Conservation (phyloP, 1,139 yeast species). For the Debaryomyces coudertii region DNA sequence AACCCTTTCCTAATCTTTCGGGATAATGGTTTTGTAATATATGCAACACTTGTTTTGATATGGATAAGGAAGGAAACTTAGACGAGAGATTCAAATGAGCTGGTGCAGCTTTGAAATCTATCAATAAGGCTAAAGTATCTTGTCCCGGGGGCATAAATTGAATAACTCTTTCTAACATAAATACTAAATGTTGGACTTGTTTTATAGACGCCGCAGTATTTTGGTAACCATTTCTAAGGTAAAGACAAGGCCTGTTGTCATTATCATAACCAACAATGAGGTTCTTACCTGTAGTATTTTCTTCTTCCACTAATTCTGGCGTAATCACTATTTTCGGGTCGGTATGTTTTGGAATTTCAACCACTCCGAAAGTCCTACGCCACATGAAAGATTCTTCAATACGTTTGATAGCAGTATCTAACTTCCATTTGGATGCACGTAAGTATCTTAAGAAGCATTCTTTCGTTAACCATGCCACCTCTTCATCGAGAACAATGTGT, state of each 20-base stretch:
- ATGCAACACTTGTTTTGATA: slow-evolving; percentile 76
- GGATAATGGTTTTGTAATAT: slow-evolving; percentile 95
- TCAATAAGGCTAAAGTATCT: slow-evolving; percentile 84
- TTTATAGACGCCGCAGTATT: slow-evolving; percentile 84
- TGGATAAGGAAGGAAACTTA: slow-evolving; percentile 47
- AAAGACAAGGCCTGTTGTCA: slow-evolving; percentile 86
- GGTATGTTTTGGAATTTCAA: slow-evolving; percentile 50
- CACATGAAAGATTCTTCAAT: slow-evolving; percentile 78
- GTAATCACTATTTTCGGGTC: slow-evolving; percentile 52
- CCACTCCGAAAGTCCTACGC: slow-evolving; percentile 91
- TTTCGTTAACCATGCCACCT: slow-evolving; percentile 86
- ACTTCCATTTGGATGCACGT: slow-evolving; percentile 89
- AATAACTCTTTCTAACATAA: slow-evolving; percentile 85
- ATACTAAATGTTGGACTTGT: slow-evolving; percentile 92
- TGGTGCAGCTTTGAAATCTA: slow-evolving; percentile 78
- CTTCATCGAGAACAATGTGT: slow-evolving; percentile 47
- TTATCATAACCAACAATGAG: slow-evolving; percentile 87
- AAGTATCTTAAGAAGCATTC: slow-evolving; percentile 88
- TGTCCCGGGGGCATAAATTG: slow-evolving; percentile 97
- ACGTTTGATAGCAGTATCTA: slow-evolving; percentile 69
- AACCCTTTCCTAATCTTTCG: slow-evolving; percentile 88
- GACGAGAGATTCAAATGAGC: slow-evolving; percentile 42
- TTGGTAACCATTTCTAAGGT: slow-evolving; percentile 89
- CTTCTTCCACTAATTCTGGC: slow-evolving; percentile 64
- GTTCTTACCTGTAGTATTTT: slow-evolving; percentile 87